Evolutionary conservation across 176 grass and related monocot genomes (phyloP).

Genomic region (Stipa capillata): DNA sequence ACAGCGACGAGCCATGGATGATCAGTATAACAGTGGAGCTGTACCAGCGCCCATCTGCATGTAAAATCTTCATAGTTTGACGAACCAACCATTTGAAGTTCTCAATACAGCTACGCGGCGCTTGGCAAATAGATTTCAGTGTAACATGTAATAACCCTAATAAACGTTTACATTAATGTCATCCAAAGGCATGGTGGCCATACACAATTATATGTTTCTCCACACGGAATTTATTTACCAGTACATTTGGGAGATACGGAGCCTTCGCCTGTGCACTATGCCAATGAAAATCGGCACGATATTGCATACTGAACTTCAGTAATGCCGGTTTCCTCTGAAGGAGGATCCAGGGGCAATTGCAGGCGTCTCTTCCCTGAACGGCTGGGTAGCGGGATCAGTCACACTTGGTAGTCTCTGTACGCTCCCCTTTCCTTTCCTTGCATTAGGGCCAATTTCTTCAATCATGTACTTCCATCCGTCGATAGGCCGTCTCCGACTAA

Average conservation of each 20-base stretch:
- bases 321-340: slow-evolving; percentile 40
- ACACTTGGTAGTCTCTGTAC: slow-evolving; percentile 61
- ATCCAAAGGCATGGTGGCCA: not conserved
- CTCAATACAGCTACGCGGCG: not conserved
- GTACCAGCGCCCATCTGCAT: not conserved
- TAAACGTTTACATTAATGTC: not conserved
- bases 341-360: slow-evolving; percentile 37
- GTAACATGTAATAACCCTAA: not conserved
- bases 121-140: not conserved
- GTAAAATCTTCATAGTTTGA: not conserved
- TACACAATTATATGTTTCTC: no score
- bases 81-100: not conserved
- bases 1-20: not conserved
- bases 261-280: not conserved
- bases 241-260: no score
- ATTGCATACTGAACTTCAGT: not conserved
- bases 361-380: slow-evolving; percentile 56
- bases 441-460: slow-evolving; percentile 83
- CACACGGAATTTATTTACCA: no score
- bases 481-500: slow-evolving; percentile 67
- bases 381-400: slow-evolving; percentile 52
- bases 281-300: not conserved
- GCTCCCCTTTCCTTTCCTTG: slow-evolving; percentile 81
- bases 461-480: slow-evolving; percentile 97
- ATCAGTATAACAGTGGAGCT: not conserved